Percentiles rank a stretch among this genome's conserved stretches.
Conservation (phyloP, 768 basidiomycete genomes). For the Boletus patriciae region DNA sequence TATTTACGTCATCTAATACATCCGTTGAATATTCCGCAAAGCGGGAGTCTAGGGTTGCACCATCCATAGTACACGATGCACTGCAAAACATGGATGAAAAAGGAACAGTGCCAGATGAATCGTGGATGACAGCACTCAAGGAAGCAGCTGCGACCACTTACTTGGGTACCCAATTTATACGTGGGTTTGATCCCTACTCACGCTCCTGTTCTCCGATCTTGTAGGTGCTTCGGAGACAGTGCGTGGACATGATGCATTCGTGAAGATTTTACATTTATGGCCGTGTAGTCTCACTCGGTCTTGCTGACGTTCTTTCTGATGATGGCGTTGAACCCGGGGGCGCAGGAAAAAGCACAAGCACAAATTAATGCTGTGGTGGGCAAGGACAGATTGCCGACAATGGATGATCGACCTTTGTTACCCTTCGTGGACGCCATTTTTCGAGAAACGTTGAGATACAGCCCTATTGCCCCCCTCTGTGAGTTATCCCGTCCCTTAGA, state of each 20-base stretch:
- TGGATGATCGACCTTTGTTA: slow-evolving; percentile 8
- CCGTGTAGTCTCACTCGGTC: background rate
- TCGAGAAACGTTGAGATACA: slow-evolving; percentile 1
- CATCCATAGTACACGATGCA: slow-evolving; percentile 1
- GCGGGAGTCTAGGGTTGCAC: background rate
- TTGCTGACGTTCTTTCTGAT: background rate
- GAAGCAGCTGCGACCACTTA: no score
- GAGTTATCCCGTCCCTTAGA: no score
- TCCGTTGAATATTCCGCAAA: background rate
- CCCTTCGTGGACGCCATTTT: slow-evolving; percentile 13
- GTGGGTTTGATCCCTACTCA: no score
- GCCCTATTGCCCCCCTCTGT: slow-evolving; percentile 4
- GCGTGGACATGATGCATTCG: background rate
- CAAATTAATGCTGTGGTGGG: slow-evolving; percentile 13
- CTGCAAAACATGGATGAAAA: background rate
- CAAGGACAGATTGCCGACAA: slow-evolving; percentile 1
- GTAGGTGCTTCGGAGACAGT: background rate
- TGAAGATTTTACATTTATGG: background rate
- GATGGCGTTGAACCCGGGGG: slow-evolving; percentile 1
- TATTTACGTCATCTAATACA: background rate
- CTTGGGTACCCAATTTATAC: no score
- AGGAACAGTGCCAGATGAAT: background rate
- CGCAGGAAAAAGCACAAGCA: slow-evolving; percentile 4
- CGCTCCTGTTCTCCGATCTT: background rate
- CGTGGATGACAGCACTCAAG: no score